Base-by-base conservation (phyloP, 208 protist species). In the Angomonas deanei region DNA sequence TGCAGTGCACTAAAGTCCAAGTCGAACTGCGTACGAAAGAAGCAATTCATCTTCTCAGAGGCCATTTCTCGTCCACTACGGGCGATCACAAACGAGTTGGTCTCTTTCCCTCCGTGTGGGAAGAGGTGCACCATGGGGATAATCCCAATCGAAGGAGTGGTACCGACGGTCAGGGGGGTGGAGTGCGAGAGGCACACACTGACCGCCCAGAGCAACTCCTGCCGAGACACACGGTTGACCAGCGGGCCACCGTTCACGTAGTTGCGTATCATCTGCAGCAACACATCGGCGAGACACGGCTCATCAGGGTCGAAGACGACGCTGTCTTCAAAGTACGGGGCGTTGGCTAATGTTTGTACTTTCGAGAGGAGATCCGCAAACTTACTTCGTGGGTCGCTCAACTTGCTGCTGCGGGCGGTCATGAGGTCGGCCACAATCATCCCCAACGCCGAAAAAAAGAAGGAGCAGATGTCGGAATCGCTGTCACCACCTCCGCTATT, bases 211-310 rank as follows among this genome's bases (percentile, higher is more conserved):
- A 77, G 76, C 31, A 96, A 72, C n/a, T 91, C 82, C 19, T 80
- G 56, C 47, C 72, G 66, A 10, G 83, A 64, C 48, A 96, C 66
- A 71, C 93, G 93, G 66, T 88, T 89, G 31, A 93, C 86, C 55
- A 93, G 75, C n/a, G 90, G 90, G 0, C 90, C 90, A 2, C 84
- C 86, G 49, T 91, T 87, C 30, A 96, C 76, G 72, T 96, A 96
- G 72, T 96, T 96, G 42, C 86, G 90, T 56, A 96, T 93, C 90
- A 96, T 96, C 64, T 96, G 90, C 15, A 96, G 68, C 2, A 96
- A 66, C 42, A 96, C 78, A 66, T 96, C 90, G 0, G 90, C 90
- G 19, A 96, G 62, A 28, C 82, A 81, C 2, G 84, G 79, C 24
- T 88, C 71, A 19, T 75, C 76, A 0, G 77, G 21, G 63, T 90